Base-by-base conservation (phyloP, 306 rosid species). In the Macrotyloma uniflorum region DNA sequence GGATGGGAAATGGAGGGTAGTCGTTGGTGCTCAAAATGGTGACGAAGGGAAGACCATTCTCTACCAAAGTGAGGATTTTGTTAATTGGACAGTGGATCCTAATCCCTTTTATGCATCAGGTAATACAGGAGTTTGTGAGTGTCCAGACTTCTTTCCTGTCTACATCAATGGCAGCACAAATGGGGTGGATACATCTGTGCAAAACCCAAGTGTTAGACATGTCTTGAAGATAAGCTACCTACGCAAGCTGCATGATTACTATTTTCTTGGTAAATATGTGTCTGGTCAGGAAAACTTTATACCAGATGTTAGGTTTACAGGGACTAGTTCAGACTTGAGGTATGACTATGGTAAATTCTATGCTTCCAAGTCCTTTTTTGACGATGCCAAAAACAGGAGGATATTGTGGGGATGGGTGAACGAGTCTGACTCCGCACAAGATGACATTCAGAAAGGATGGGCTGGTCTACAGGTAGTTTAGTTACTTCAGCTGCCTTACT, bases 71-170 rank as follows among this genome's bases (percentile, higher is more conserved):
- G 78, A 74, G 64, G 91, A 87, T 67, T 89, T 89, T 77, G 72
- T 84, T 24, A 49, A 70, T 43, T 89, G 91, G 93, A 81, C 32
- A 4, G 71, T 62, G 57, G 62, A 71, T 73, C 59, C 80, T 1
- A 74, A 26, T 7, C 83, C 93, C 0, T 86, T 89, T 5, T 89
- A 69, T 42, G 55, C 65, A 30, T 67, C 85, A 3, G 63, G 67
- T 6, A 38, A 82, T 26, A 86, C 86, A 4, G 88, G 93, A 10
- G 85, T 85, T 74, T 75, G 81, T 75, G 91, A 89, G 58, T 89
- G 91, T 59, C 93, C 93, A 2, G 91, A 87, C 20, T 89, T 87
- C 11, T 89, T 78, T 63, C 88, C 90, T 1, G 93, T 89, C 6
- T 20, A 26, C 13, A 63, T 84, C 7, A 76, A 82, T 63, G 70